Evolutionary conservation across 805 yeast species (phyloP).

Genomic region (Yarrowia divulgata): DNA sequence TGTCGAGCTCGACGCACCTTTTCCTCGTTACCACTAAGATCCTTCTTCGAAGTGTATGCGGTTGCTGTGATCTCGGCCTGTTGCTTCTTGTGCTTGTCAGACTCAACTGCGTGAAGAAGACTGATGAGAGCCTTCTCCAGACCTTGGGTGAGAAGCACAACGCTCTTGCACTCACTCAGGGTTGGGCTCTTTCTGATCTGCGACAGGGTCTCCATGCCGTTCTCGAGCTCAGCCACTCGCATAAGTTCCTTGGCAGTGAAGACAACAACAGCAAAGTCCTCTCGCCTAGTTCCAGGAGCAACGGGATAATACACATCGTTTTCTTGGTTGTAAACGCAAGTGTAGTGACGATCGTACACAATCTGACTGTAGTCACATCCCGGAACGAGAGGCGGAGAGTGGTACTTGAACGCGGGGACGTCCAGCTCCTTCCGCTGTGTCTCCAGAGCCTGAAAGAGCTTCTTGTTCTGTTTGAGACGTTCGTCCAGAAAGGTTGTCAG

Average conservation of each 20-base stretch:
- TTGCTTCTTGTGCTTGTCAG: constrained; percentile 14
- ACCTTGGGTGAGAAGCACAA: constrained; percentile 5
- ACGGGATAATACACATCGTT: constrained; percentile 43
- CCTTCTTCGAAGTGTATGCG: neutral
- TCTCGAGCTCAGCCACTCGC: constrained; percentile 7
- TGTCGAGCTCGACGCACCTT: neutral
- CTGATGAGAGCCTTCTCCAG: constrained; percentile 10
- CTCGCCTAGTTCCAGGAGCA: constrained; percentile 5
- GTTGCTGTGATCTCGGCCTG: neutral
- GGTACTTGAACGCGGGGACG: constrained; percentile 15
- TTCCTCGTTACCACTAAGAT: neutral
- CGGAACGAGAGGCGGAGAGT: neutral
- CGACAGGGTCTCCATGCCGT: neutral
- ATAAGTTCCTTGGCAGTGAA: constrained; percentile 21
- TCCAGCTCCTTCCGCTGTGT: neutral
- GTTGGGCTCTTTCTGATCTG: neutral
- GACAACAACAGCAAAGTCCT: constrained; percentile 17
- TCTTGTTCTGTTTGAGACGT: constrained; percentile 39
- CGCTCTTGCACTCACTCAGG: constrained; percentile 1
- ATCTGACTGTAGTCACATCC: constrained; percentile 14
- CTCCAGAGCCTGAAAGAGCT: constrained; percentile 26
- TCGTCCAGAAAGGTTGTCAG: constrained; percentile 8
- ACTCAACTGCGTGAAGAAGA: neutral
- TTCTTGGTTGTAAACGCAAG: constrained; percentile 41
- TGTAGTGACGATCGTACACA: constrained; percentile 12